Percentiles rank a stretch among this genome's conserved stretches.
These are phyloP conservation scores for Dalbergia oliveri DNA, from an alignment of 306 rosid species.

Conservation along the genomic window DNA sequence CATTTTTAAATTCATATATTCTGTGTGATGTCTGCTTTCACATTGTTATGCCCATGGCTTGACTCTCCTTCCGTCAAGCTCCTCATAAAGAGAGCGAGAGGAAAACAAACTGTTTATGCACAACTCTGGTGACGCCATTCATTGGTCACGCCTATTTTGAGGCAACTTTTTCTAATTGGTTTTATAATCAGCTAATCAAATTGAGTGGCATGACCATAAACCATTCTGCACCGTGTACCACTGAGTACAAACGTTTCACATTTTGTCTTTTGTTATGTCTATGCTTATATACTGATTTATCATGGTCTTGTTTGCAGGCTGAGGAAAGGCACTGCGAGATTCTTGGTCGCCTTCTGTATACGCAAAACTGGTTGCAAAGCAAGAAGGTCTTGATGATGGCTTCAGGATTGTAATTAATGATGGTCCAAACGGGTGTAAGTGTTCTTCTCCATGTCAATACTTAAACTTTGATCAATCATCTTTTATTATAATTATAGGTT, in stretches of 20 bases:
- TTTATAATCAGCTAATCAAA: not conserved
- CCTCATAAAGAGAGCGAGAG: not conserved
- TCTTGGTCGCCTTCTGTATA: conserved; percentile 82
- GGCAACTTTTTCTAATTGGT: not conserved
- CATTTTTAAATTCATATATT: not conserved
- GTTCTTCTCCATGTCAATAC: conserved; percentile 24
- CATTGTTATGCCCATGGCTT: not conserved
- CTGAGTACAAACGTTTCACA: conserved; percentile 2
- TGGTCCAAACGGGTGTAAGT: conserved; percentile 77
- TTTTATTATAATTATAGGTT: conserved; percentile 1
- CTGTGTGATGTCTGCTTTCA: not conserved
- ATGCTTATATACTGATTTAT: not conserved
- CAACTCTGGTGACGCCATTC: not conserved
- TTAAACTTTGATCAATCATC: not conserved
- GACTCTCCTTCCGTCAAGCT: not conserved
- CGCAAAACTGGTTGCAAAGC: conserved; percentile 82
- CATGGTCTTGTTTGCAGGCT: conserved; percentile 60
- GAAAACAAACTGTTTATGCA: not conserved
- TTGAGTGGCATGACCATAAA: not conserved
- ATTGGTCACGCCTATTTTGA: not conserved
- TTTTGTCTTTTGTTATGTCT: not conserved
- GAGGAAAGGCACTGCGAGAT: conserved; percentile 89
- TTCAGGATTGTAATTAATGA: conserved; percentile 83
- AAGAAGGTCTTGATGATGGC: conserved; percentile 89
- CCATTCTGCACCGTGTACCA: not conserved